These are phyloP conservation scores for Neurospora sp. DNA, from an alignment of 2,329 filamentous ascomycete species.

Conservation along the genomic window DNA sequence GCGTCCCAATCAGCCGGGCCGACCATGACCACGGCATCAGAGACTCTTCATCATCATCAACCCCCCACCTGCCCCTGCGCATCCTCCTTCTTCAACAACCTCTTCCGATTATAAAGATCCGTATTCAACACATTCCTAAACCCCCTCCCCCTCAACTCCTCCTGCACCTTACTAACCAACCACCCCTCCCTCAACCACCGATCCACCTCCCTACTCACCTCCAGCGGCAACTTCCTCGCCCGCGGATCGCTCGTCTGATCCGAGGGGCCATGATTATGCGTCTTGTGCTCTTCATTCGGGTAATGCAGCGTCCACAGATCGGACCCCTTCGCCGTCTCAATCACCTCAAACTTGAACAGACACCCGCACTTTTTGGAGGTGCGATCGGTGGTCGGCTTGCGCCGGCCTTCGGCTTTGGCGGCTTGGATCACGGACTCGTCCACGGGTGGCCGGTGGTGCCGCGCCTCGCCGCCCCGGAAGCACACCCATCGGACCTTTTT, in stretches of 20 bases:
- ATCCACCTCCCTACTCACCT: constrained; percentile 25
- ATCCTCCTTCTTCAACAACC: constrained; percentile 22
- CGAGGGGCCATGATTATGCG: constrained; percentile 27
- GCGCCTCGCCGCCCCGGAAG: constrained; percentile 27
- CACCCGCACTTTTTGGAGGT: constrained; percentile 28
- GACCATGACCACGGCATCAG: not conserved
- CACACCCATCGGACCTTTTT: constrained; percentile 30
- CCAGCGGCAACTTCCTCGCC: constrained; percentile 23
- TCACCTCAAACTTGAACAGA: constrained; percentile 27
- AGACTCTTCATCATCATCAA: not conserved
- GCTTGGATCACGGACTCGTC: constrained; percentile 16
- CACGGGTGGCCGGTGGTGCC: constrained; percentile 20
- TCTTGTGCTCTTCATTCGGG: constrained; percentile 25
- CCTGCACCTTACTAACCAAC: constrained; percentile 27
- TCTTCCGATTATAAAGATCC: constrained; percentile 27
- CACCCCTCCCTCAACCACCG: constrained; percentile 23
- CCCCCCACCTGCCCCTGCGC: not conserved
- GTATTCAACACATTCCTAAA: constrained; percentile 27
- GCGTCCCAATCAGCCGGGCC: not conserved
- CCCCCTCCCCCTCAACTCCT: constrained; percentile 24
- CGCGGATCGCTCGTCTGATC: constrained; percentile 27
- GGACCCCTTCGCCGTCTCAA: constrained; percentile 24
- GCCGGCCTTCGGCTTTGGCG: constrained; percentile 21
- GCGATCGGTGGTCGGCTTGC: constrained; percentile 26
- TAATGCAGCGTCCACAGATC: constrained; percentile 29